Base-by-base conservation (phyloP, 768 basidiomycete genomes). In the Lanmaoa rubissima region DNA sequence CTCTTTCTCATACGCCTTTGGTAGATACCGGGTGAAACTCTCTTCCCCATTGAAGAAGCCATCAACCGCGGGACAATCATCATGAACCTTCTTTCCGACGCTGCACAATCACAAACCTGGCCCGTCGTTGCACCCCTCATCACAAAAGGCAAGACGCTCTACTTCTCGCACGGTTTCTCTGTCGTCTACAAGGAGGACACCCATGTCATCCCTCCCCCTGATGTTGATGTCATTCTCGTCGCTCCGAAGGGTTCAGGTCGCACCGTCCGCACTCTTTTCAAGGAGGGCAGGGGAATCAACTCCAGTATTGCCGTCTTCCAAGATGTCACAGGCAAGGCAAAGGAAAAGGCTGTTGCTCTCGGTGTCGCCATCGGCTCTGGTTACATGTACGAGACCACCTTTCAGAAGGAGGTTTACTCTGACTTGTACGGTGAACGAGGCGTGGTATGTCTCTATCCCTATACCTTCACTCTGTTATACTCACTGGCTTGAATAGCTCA, bases 91-190 rank as follows among this genome's bases (percentile, higher is more conserved):
- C 86, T 99, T 64, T 98, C 96, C 44, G 97, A 99, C 68, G 97
- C 97, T 48, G 97, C 96, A n/a, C 97, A 99, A 79, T 94, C 92
- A 14, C 84, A 90, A 74, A 98, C 95, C 32, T 99, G 97, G 97
- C 79, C 88, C 39, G 78, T 82, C 51, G 64, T 99, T 66, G 88
- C 85, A 43, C 96, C 97, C 53, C 86, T 98, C 69, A 95, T 98
- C 80, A 98, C 94, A 75, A 93, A 95, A 84, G 97, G 92, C 79
- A 98, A 99, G 84, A 99, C 97, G n/a, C 89, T 99, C 61, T 99
- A 99, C 87, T 99, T 99, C 82, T 94, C 96, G 7, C 97, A 99
- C 74, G 97, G 97, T 69, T 99, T 99, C 88, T 98, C 96, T 62
- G 84, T 98, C 62, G 94, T 99, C 53, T 99, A 88, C 86, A 93